Evolutionary conservation across 805 yeast species (phyloP), one percentile per base, ranked within the genome.

Genomic region (Candida succiphila): DNA sequence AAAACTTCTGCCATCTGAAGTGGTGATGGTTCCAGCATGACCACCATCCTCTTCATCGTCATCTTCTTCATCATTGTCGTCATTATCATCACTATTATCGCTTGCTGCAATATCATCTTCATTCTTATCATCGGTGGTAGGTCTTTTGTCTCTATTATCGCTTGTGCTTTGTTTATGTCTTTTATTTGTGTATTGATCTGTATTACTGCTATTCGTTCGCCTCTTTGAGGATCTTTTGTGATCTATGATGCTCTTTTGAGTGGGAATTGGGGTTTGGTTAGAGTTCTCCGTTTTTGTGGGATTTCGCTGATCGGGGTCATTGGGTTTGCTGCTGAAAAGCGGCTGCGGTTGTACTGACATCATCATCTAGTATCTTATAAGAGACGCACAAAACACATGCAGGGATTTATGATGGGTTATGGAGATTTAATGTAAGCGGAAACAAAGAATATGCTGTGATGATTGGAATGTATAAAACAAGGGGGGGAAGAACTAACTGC

Each of bases 281-380:
- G n/a, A n/a, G n/a, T n/a, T n/a, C n/a, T n/a, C n/a, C n/a, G n/a
- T n/a, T n/a, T n/a, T n/a, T n/a, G n/a, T n/a, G n/a, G n/a, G n/a
- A n/a, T n/a, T n/a, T n/a, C n/a, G n/a, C n/a, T n/a, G n/a, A n/a
- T 21, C 23, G 7, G 10, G 7, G 23, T 10, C 10, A 21, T 21
- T 21, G 23, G 36, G 13, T 17, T 29, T 24, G 25, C 15, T 23
- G 32, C 9, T n/a, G 17, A 19, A n/a, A 26, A 20, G 9, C 17
- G 20, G 27, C 17, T 31, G 25, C 27, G 29, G 31, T 22, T 32
- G 39, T 18, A 37, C 25, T 14, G 39, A 34, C 37, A 37, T 37
- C 39, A 37, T 37, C 10, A 8, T 21, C n/a, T n/a, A n/a, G n/a
- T n/a, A n/a, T n/a, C n/a, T n/a, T n/a, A n/a, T n/a, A n/a, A n/a